Conservation (phyloP, 371 early-diverging fungal species). For the Apophysomyces elegans region DNA sequence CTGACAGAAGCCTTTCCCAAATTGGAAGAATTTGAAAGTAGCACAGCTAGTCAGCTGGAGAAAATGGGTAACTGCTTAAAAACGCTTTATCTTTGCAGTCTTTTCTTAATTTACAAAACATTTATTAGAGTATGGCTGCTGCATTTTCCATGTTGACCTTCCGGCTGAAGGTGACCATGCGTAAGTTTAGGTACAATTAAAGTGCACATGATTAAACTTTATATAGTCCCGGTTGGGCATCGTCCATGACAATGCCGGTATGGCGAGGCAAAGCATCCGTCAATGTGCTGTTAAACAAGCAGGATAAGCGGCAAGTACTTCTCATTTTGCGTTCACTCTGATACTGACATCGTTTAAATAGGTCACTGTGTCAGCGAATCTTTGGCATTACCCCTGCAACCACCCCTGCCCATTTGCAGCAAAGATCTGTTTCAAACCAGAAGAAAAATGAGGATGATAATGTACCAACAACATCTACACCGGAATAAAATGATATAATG, state of each 20-base stretch:
- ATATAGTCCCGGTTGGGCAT: slow-evolving; percentile 39
- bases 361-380: slow-evolving; percentile 46
- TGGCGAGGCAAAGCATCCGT: slow-evolving; percentile 76
- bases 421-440: slow-evolving; percentile 27
- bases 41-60: slow-evolving; percentile 28
- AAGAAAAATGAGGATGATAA: slow-evolving; percentile 12
- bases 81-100: background rate
- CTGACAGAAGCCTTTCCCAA: slow-evolving; percentile 68
- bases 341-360: slow-evolving; percentile 8
- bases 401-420: slow-evolving; percentile 45
- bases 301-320: slow-evolving; percentile 57
- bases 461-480: background rate
- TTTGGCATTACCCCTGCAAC: slow-evolving; percentile 47
- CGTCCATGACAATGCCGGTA: slow-evolving; percentile 65
- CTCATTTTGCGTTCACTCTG: background rate
- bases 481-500: background rate
- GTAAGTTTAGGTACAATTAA: slow-evolving; percentile 17
- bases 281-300: slow-evolving; percentile 76
- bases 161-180: slow-evolving; percentile 22
- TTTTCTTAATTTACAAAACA: background rate
- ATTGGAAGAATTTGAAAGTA: slow-evolving; percentile 46
- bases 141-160: slow-evolving; percentile 65
- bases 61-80: slow-evolving; percentile 31
- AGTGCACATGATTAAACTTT: background rate
- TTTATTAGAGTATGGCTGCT: slow-evolving; percentile 57